A percentile compares a stretch with the other conserved stretches of the same genome.
Evolutionary conservation across 768 basidiomycete species (phyloP).

Genomic region (Harrya chromipes): DNA sequence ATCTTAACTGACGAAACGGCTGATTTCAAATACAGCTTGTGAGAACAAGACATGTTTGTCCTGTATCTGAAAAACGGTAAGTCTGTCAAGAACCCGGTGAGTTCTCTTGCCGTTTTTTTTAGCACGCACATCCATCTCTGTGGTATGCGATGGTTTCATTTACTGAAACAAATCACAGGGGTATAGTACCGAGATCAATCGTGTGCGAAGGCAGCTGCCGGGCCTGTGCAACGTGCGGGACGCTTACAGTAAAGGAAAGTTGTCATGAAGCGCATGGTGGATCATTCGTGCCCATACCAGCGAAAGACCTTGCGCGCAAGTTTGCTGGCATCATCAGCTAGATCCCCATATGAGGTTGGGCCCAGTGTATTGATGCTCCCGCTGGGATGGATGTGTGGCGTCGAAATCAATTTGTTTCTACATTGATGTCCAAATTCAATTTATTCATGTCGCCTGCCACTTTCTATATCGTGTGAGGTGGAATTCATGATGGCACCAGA

Average conservation of each 20-base stretch:
- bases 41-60: constrained; percentile 16
- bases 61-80: constrained; percentile 21
- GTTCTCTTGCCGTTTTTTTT: not conserved
- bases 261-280: not conserved
- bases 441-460: too few species aligned
- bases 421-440: too few species aligned
- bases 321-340: too few species aligned
- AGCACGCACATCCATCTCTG: too few species aligned
- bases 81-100: constrained; percentile 9
- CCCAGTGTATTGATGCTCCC: too few species aligned
- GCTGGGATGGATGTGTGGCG: too few species aligned
- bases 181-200: constrained; percentile 17
- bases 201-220: constrained; percentile 15
- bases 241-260: constrained; percentile 18
- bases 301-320: too few species aligned
- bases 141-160: not conserved
- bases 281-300: too few species aligned
- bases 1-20: not conserved
- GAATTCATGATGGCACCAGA: not conserved
- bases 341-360: too few species aligned
- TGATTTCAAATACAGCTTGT: constrained; percentile 7
- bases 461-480: too few species aligned
- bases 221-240: constrained; percentile 13
- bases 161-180: not conserved
- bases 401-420: too few species aligned